Evolutionary conservation across 2,329 filamentous ascomycete species (phyloP).

Genomic region (Penicillium decumbens): DNA sequence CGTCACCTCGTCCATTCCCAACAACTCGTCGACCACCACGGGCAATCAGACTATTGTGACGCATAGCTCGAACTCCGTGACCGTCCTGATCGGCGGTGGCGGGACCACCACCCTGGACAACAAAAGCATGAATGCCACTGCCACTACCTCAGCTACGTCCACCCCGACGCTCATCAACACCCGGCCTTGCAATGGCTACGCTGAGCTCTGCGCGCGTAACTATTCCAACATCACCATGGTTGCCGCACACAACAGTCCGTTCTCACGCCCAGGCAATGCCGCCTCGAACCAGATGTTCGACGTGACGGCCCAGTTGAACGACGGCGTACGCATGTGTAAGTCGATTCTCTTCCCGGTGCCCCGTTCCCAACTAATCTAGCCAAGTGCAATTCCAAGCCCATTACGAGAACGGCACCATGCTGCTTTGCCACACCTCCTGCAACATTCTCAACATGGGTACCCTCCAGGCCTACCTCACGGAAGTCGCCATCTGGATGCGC

Average conservation of each 20-base stretch:
- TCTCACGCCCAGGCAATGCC: constrained; percentile 64
- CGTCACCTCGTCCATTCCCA: constrained; percentile 27
- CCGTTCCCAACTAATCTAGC: neutral
- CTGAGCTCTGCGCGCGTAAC: constrained; percentile 69
- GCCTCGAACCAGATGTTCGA: constrained; percentile 69
- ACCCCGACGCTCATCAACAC: constrained; percentile 58
- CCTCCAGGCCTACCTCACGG: constrained; percentile 66
- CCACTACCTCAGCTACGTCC: constrained; percentile 46
- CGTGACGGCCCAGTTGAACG: constrained; percentile 69
- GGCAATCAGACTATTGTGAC: constrained; percentile 26
- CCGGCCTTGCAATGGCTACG: constrained; percentile 71
- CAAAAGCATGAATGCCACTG: constrained; percentile 38
- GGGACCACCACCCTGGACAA: constrained; percentile 48
- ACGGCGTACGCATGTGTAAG: constrained; percentile 59
- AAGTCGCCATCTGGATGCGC: constrained; percentile 68
- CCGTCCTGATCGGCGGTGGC: constrained; percentile 39
- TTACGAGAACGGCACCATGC: constrained; percentile 53
- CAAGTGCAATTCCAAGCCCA: constrained; percentile 59
- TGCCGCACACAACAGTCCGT: constrained; percentile 76
- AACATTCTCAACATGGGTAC: constrained; percentile 75
- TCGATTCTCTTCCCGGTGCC: neutral
- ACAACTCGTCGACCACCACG: constrained; percentile 26
- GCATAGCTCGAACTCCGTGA: constrained; percentile 37
- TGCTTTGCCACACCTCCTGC: constrained; percentile 83
- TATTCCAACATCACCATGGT: constrained; percentile 80